Evolutionary conservation across 2,329 filamentous ascomycete genomes (phyloP).

Genomic region (Penicillium sp.): DNA sequence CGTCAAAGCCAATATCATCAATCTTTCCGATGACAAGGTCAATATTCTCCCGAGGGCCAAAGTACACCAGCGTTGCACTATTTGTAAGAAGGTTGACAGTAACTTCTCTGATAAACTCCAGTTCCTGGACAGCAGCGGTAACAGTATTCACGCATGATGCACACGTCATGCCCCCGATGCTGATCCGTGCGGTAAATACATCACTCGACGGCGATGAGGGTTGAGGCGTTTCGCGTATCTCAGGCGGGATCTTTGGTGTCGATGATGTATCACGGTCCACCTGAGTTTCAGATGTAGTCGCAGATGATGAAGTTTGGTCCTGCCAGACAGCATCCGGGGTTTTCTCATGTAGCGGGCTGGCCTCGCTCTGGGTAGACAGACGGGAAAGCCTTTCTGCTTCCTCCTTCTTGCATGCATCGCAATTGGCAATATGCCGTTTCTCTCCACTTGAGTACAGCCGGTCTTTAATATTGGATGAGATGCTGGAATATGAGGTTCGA

Average conservation of each 20-base stretch:
- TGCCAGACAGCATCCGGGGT: background rate
- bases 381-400: constrained; percentile 24
- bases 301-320: background rate
- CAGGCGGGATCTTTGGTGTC: constrained; percentile 1
- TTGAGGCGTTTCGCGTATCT: constrained; percentile 1
- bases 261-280: background rate
- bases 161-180: constrained; percentile 72
- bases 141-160: constrained; percentile 66
- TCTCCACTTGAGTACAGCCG: constrained; percentile 19
- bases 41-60: constrained; percentile 47
- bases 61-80: constrained; percentile 62
- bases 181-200: constrained; percentile 34
- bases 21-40: constrained; percentile 49
- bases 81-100: constrained; percentile 66
- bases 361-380: constrained; percentile 13
- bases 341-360: constrained; percentile 14
- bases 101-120: constrained; percentile 58
- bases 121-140: constrained; percentile 57
- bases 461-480: constrained; percentile 22
- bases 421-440: constrained; percentile 49
- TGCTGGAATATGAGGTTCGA: constrained; percentile 18
- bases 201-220: constrained; percentile 2
- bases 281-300: constrained; percentile 1
- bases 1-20: constrained; percentile 51
- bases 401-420: constrained; percentile 50